Evolutionary conservation across 345 rosid species (phyloP).

Genomic region (Durio zibethinus): DNA sequence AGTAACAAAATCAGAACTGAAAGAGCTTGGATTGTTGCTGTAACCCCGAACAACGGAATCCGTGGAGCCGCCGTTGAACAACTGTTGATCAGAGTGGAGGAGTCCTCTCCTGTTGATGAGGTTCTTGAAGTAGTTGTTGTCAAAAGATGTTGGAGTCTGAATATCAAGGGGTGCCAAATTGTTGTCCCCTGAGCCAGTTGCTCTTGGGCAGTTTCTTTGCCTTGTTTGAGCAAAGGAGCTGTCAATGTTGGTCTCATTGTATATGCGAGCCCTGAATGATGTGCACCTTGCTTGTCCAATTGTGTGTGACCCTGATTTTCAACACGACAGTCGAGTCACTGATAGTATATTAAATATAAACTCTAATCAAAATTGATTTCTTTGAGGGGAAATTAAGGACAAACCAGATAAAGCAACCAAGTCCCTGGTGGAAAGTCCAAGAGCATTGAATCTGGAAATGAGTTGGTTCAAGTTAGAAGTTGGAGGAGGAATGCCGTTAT

Average conservation of each 20-base stretch:
- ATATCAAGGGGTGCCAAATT: conserved; percentile 68
- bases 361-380: no score
- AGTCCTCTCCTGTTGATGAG: conserved; percentile 57
- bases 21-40: conserved; percentile 44
- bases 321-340: no score
- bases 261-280: conserved; percentile 53
- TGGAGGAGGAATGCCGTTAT: conserved; percentile 68
- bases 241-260: conserved; percentile 72
- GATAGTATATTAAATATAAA: not conserved
- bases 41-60: conserved; percentile 61
- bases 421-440: conserved; percentile 73
- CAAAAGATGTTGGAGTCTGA: conserved; percentile 49
- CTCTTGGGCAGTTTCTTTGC: conserved; percentile 45
- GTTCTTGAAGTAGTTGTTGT: conserved; percentile 71
- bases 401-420: conserved; percentile 79
- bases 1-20: conserved; percentile 54
- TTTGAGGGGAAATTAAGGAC: not conserved
- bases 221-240: conserved; percentile 47
- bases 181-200: conserved; percentile 47
- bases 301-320: conserved; percentile 62
- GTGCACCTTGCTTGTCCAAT: conserved; percentile 76
- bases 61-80: conserved; percentile 70
- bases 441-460: conserved; percentile 46
- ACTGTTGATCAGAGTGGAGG: conserved; percentile 70
- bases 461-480: conserved; percentile 55